Evolutionary conservation across 352 stramenopile species (phyloP).

Genomic region (Detonula confervacea): DNA sequence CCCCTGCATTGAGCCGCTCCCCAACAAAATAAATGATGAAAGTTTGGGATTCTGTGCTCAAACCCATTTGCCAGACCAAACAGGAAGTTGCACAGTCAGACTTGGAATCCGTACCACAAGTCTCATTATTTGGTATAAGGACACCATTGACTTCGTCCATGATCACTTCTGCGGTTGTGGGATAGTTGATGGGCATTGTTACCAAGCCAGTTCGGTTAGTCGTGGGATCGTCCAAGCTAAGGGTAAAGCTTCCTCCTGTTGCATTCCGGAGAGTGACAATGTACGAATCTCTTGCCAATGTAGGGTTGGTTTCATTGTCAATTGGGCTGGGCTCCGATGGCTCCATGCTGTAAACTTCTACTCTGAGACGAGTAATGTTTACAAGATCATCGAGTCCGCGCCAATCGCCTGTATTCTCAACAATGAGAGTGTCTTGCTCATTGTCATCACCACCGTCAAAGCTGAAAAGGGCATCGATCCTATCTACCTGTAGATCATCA

Average conservation of each 20-base stretch:
- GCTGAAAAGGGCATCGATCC: slow-evolving; percentile 34
- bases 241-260: slow-evolving; percentile 37
- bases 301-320: slow-evolving; percentile 4
- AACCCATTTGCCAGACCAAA: slow-evolving; percentile 42
- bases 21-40: slow-evolving; percentile 59
- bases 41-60: slow-evolving; percentile 5
- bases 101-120: slow-evolving; percentile 14
- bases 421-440: slow-evolving; percentile 33
- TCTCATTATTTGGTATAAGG: slow-evolving; percentile 16
- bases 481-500: slow-evolving; percentile 30
- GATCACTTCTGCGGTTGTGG: slow-evolving; percentile 32
- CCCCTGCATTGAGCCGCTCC: slow-evolving; percentile 41
- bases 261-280: slow-evolving; percentile 44
- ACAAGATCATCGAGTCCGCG: not conserved
- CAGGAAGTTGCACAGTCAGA: slow-evolving; percentile 34
- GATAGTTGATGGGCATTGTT: slow-evolving; percentile 21
- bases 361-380: not conserved
- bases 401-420: slow-evolving; percentile 37
- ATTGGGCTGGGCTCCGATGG: not conserved
- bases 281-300: slow-evolving; percentile 35
- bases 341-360: not conserved
- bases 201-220: not conserved
- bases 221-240: slow-evolving; percentile 42
- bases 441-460: slow-evolving; percentile 49
- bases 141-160: not conserved